Conservation (phyloP, 371 early-diverging fungal genomes). For the Choanephora cucurbitarum region DNA sequence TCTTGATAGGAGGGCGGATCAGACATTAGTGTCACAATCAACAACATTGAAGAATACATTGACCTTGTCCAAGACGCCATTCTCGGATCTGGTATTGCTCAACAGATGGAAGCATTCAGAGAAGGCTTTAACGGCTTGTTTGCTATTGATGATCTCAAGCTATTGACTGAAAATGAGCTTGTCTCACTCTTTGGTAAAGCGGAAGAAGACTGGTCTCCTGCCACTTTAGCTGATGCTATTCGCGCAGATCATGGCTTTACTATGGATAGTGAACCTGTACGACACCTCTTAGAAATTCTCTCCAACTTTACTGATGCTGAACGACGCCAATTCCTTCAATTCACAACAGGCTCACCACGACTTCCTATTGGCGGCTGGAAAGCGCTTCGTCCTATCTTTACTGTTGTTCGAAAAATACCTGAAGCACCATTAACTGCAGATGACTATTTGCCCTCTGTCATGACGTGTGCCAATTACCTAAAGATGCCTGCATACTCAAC, state of each 20-base stretch:
- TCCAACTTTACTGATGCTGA: conserved; percentile 59
- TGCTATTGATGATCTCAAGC: conserved; percentile 64
- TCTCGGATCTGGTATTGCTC: conserved; percentile 71
- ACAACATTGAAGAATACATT: conserved; percentile 79
- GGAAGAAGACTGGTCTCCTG: conserved; percentile 81
- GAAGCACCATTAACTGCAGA: conserved; percentile 72
- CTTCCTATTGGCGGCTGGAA: conserved; percentile 90
- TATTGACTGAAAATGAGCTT: conserved; percentile 76
- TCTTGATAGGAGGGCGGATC: conserved; percentile 52
- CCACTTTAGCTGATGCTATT: conserved; percentile 70
- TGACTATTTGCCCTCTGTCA: conserved; percentile 89
- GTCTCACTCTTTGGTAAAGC: conserved; percentile 65
- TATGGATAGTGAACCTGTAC: conserved; percentile 69
- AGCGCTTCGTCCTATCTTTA: conserved; percentile 80
- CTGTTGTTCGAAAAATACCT: conserved; percentile 81
- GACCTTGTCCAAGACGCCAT: conserved; percentile 67
- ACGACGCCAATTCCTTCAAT: conserved; percentile 84
- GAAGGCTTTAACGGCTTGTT: conserved; percentile 83
- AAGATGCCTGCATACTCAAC: conserved; percentile 89
- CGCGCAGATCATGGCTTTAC: conserved; percentile 91
- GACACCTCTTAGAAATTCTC: conserved; percentile 68
- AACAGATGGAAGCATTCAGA: conserved; percentile 77
- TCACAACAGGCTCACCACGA: conserved; percentile 91
- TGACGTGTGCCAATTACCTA: conserved; percentile 96
- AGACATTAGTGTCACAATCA: conserved; percentile 67